phyloP scores from a whole-genome alignment of 1,139 yeast species.

The Pichia norvegensis region DNA sequence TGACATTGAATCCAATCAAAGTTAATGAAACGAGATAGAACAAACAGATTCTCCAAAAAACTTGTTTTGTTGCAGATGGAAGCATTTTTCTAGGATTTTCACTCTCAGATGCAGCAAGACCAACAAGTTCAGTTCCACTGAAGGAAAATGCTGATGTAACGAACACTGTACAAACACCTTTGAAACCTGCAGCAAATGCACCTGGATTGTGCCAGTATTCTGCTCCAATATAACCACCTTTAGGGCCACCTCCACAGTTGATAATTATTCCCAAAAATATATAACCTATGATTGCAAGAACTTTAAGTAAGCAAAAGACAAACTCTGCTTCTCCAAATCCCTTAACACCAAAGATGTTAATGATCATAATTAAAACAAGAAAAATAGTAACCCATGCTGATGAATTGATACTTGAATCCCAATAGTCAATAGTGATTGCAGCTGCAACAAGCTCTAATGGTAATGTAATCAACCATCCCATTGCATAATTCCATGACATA shows the following conservation, averaged over 20 bases:
- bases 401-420: slow-evolving; percentile 48
- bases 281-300: slow-evolving; percentile 32
- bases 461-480: slow-evolving; percentile 55
- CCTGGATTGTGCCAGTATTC: slow-evolving; percentile 52
- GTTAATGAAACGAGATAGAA: slow-evolving; percentile 43
- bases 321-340: slow-evolving; percentile 23
- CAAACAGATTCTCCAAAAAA: slow-evolving; percentile 58
- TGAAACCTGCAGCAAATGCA: slow-evolving; percentile 43
- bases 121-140: slow-evolving; percentile 42
- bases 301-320: slow-evolving; percentile 15
- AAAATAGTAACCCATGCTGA: slow-evolving; percentile 59
- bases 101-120: slow-evolving; percentile 40
- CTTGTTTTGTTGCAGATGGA: slow-evolving; percentile 66
- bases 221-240: slow-evolving; percentile 48
- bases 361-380: slow-evolving; percentile 42
- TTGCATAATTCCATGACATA: slow-evolving; percentile 56
- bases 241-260: slow-evolving; percentile 49
- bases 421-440: slow-evolving; percentile 52
- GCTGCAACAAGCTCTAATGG: slow-evolving; percentile 66
- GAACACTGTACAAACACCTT: slow-evolving; percentile 39
- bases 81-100: slow-evolving; percentile 38
- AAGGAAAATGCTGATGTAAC: slow-evolving; percentile 47
- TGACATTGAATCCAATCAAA: slow-evolving; percentile 55
- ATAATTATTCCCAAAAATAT: slow-evolving; percentile 40
- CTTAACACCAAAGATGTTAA: slow-evolving; percentile 18